A percentile compares a stretch with the other conserved stretches of the same genome.
These are phyloP conservation scores for Immersiporthe knoxdaviesiana DNA, from an alignment of 2,329 filamentous ascomycete species.

Conservation along the genomic window DNA sequence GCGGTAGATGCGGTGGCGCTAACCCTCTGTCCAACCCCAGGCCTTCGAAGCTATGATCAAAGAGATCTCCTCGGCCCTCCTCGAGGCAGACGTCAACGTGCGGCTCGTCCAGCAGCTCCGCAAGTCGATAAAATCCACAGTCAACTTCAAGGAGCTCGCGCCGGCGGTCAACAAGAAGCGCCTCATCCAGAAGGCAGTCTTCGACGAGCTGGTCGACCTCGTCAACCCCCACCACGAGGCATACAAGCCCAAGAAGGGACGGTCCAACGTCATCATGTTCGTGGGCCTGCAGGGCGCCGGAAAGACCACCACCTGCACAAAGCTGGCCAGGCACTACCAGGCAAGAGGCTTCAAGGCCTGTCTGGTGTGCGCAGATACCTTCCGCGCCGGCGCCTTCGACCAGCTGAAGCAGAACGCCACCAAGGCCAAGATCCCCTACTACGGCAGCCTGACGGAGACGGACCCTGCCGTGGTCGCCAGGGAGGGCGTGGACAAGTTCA, in stretches of 20 bases:
- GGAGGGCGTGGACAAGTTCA: slow-evolving; percentile 98
- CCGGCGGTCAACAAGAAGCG: slow-evolving; percentile 97
- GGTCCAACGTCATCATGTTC: slow-evolving; percentile 98
- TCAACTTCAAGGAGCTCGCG: slow-evolving; percentile 94
- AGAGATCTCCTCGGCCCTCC: slow-evolving; percentile 92
- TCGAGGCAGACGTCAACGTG: slow-evolving; percentile 97
- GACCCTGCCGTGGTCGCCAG: slow-evolving; percentile 90
- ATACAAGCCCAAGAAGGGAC: slow-evolving; percentile 96
- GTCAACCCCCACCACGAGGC: slow-evolving; percentile 95
- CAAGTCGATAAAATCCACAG: slow-evolving; percentile 85
- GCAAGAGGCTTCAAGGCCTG: slow-evolving; percentile 90
- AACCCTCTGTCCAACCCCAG: slow-evolving; percentile 49
- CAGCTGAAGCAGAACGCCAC: slow-evolving; percentile 99
- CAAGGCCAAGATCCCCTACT: slow-evolving; percentile 99
- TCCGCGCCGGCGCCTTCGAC: slow-evolving; percentile 97
- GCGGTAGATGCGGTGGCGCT: slow-evolving; percentile 34
- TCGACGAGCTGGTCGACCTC: slow-evolving; percentile 92
- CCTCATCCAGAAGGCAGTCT: slow-evolving; percentile 95
- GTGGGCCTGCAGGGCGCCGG: slow-evolving; percentile 96
- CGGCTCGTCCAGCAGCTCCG: slow-evolving; percentile 88
- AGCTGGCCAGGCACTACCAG: slow-evolving; percentile 93
- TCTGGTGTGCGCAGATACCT: slow-evolving; percentile 96
- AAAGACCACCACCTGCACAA: slow-evolving; percentile 98
- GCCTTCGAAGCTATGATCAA: slow-evolving; percentile 98
- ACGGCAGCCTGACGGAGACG: slow-evolving; percentile 93